A percentile compares a stretch with the other conserved stretches of the same genome.
phyloP scores from a whole-genome alignment of 164 flowering plant species.

The Kingdonia uniflora region DNA sequence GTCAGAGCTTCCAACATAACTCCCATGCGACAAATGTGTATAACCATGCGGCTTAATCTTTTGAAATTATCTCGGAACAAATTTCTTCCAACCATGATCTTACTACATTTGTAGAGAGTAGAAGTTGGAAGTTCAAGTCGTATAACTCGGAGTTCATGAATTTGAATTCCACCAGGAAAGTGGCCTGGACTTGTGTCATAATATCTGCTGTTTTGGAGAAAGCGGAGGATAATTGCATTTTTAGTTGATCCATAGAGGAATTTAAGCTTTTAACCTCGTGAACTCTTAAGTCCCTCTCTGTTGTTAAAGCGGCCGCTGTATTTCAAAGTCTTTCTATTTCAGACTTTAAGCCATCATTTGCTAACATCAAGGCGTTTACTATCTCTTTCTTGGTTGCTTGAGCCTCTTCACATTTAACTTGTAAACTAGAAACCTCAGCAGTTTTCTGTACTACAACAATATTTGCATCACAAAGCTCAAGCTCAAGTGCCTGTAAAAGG shows the following conservation, averaged over 20 bases:
- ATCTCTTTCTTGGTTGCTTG: constrained; percentile 66
- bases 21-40: constrained; percentile 89
- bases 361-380: constrained; percentile 65
- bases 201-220: constrained; percentile 40
- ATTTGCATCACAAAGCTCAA: constrained; percentile 53
- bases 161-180: constrained; percentile 26
- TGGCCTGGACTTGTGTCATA: constrained; percentile 23
- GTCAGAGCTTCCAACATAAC: constrained; percentile 66
- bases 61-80: constrained; percentile 79
- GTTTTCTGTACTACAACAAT: constrained; percentile 43
- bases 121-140: constrained; percentile 36
- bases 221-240: constrained; percentile 29
- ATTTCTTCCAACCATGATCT: constrained; percentile 69
- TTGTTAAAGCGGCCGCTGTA: constrained; percentile 17
- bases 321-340: constrained; percentile 39
- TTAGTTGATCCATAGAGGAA: constrained; percentile 29
- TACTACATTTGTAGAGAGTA: constrained; percentile 28
- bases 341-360: constrained; percentile 62
- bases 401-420: constrained; percentile 71
- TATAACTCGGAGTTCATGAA: constrained; percentile 34
- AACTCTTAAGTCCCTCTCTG: constrained; percentile 30
- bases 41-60: constrained; percentile 72
- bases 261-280: constrained; percentile 42
- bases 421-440: constrained; percentile 57
- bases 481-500: constrained; percentile 40